Conservation (phyloP, 208 protist genomes). For the Acanthamoeba royreba region DNA sequence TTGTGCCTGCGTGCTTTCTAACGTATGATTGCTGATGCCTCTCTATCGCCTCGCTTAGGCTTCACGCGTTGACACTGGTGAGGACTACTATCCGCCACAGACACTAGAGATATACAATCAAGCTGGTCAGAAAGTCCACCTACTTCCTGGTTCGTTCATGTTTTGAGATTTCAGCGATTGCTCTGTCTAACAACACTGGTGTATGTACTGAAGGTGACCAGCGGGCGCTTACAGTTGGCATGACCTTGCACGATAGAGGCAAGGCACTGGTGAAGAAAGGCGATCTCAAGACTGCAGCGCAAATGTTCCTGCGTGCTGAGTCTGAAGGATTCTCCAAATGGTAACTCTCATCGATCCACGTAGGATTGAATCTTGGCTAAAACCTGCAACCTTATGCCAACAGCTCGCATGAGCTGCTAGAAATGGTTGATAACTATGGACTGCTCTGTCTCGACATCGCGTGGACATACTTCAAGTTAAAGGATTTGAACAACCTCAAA, state of each 20-base stretch:
- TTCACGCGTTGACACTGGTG: neutral
- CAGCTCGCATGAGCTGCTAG: neutral
- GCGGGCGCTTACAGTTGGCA: neutral
- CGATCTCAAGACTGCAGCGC: neutral
- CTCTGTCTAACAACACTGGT: neutral
- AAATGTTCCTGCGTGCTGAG: neutral
- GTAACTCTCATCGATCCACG: neutral
- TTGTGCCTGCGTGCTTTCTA: neutral
- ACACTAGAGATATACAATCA: constrained; percentile 26
- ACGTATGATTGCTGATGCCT: neutral
- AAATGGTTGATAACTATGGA: constrained; percentile 10
- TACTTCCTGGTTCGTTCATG: neutral
- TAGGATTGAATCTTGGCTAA: neutral
- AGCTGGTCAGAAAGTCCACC: neutral
- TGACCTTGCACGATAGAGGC: neutral
- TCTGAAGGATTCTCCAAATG: neutral
- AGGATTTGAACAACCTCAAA: neutral
- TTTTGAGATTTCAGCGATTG: neutral
- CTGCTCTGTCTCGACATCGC: constrained; percentile 26
- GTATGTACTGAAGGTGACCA: neutral
- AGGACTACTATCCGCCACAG: neutral
- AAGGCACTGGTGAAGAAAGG: neutral
- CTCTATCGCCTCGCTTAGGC: neutral
- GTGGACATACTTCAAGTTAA: constrained; percentile 6
- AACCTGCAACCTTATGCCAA: neutral